Conservation (phyloP, 2,329 filamentous ascomycete genomes). For the Colletotrichum sp. region DNA sequence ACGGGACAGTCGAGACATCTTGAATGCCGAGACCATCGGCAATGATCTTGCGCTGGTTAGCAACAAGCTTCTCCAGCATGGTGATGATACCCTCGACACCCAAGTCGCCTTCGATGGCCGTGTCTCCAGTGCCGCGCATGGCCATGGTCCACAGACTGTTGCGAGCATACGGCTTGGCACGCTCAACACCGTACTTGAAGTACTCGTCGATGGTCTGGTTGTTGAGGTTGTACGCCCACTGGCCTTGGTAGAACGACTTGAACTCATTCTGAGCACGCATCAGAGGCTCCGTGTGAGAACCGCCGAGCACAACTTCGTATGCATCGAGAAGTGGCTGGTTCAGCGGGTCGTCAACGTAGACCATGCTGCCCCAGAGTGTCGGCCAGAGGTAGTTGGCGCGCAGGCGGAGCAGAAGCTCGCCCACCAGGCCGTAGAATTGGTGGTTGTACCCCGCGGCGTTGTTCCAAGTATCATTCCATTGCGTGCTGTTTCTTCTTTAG, state of each 20-base stretch:
- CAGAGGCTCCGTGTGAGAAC: conserved; percentile 77
- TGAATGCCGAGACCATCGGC: conserved; percentile 56
- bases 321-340: conserved; percentile 75
- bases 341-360: conserved; percentile 71
- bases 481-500: conserved; percentile 24
- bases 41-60: conserved; percentile 64
- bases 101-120: conserved; percentile 56
- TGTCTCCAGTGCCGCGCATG: conserved; percentile 75
- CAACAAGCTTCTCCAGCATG: conserved; percentile 65
- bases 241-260: conserved; percentile 57
- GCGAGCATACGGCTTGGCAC: conserved; percentile 69
- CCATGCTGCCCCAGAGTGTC: conserved; percentile 73
- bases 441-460: conserved; percentile 55
- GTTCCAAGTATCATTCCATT: conserved; percentile 48
- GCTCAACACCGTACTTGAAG: conserved; percentile 69
- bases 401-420: conserved; percentile 72
- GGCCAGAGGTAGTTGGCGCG: conserved; percentile 81
- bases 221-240: conserved; percentile 75
- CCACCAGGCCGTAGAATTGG: conserved; percentile 73
- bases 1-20: conserved; percentile 60
- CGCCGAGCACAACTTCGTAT: conserved; percentile 76
- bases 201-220: conserved; percentile 72
- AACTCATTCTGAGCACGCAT: conserved; percentile 66
- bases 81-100: conserved; percentile 61
- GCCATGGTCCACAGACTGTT: conserved; percentile 70